Conservation (phyloP, 1,284 basidiomycete species). For the Ceratobasidium sp. region DNA sequence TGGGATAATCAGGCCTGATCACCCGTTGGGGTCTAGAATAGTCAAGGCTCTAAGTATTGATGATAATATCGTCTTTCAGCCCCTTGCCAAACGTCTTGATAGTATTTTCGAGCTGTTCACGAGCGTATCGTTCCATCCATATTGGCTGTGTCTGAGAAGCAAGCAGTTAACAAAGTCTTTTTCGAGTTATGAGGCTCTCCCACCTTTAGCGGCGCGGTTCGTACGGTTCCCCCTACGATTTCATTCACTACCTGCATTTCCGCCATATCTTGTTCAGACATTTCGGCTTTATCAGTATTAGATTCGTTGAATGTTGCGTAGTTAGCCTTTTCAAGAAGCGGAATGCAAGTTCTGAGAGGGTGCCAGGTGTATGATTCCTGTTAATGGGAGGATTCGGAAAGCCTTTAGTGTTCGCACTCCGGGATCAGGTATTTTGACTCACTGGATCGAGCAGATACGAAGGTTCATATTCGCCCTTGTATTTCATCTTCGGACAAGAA, state of each 20-base stretch:
- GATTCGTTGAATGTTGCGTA: slow-evolving; percentile 73
- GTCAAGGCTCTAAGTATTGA: slow-evolving; percentile 4
- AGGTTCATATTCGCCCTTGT: slow-evolving; percentile 92
- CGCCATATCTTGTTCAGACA: slow-evolving; percentile 18
- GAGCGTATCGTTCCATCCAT: background rate
- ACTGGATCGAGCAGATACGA: slow-evolving; percentile 90
- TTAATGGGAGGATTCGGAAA: background rate
- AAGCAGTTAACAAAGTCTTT: background rate
- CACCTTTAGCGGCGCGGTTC: slow-evolving; percentile 10
- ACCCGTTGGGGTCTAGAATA: background rate
- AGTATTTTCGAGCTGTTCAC: slow-evolving; percentile 12
- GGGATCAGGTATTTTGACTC: slow-evolving; percentile 43
- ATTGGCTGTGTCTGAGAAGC: background rate
- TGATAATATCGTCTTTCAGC: slow-evolving; percentile 29
- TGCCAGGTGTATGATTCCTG: slow-evolving; percentile 81
- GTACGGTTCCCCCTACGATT: slow-evolving; percentile 5
- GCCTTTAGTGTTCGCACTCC: slow-evolving; percentile 12
- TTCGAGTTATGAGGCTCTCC: background rate
- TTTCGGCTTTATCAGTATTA: slow-evolving; percentile 21
- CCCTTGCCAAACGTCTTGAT: slow-evolving; percentile 27
- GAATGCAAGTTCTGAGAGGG: slow-evolving; percentile 65
- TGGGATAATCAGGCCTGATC: background rate
- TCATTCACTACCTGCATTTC: slow-evolving; percentile 10
- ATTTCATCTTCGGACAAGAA: slow-evolving; percentile 93
- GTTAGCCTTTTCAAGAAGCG: slow-evolving; percentile 66